Conservation (phyloP, 768 basidiomycete species). For the Leucocoprinus leucothites region DNA sequence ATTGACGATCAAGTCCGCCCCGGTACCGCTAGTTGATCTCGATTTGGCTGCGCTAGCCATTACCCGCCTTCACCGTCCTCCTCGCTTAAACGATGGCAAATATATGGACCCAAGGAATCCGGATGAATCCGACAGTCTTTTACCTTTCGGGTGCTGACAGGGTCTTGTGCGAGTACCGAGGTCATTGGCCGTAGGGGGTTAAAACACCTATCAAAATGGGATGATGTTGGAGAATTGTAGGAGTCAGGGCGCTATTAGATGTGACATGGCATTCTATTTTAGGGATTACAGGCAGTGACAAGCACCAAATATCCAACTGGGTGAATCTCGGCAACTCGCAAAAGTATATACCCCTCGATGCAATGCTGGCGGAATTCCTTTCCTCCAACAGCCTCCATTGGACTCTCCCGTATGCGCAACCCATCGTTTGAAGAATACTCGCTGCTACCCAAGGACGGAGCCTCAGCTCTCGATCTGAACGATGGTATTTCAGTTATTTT, state of each 20-base stretch:
- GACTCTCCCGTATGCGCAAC: background rate
- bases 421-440: slow-evolving; percentile 6
- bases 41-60: background rate
- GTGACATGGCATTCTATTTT: background rate
- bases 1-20: background rate
- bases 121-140: no score
- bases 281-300: background rate
- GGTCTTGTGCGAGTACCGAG: no score
- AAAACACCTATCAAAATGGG: no score
- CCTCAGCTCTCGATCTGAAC: background rate
- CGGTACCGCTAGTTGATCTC: background rate
- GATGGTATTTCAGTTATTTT: no score
- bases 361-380: background rate
- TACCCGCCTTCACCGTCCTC: background rate
- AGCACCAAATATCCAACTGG: slow-evolving; percentile 1
- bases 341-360: background rate
- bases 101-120: no score
- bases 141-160: no score
- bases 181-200: no score
- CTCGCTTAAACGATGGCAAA: background rate
- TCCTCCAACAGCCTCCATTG: background rate
- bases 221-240: no score
- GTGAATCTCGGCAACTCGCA: slow-evolving; percentile 5
- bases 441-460: background rate
- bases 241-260: no score